These are phyloP conservation scores for Cetradonia linearis DNA, from an alignment of 495 filamentous ascomycete genomes.

Conservation along the genomic window DNA sequence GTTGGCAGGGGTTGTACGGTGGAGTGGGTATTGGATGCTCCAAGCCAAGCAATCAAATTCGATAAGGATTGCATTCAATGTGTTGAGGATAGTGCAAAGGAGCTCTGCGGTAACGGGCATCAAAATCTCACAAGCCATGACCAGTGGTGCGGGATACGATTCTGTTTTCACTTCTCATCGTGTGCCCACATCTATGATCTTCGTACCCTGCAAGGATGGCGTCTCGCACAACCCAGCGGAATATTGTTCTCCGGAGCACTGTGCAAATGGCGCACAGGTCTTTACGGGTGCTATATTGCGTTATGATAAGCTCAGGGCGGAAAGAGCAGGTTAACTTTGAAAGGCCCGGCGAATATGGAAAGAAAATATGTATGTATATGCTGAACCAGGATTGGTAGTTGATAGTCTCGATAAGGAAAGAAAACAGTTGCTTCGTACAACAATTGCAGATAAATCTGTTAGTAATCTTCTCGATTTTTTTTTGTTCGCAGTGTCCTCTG, in stretches of 20 bases:
- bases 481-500: constrained; percentile 35
- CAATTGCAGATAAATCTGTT: background rate
- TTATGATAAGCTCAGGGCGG: constrained; percentile 40
- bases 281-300: constrained; percentile 49
- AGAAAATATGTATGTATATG: too few relatives aligned
- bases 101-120: constrained; percentile 36
- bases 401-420: background rate
- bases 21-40: constrained; percentile 50
- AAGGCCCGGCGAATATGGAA: constrained; percentile 31
- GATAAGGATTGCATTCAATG: constrained; percentile 58
- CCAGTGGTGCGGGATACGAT: constrained; percentile 47
- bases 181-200: constrained; percentile 56
- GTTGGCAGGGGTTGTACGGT: constrained; percentile 47
- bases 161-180: constrained; percentile 44
- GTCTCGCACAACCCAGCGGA: constrained; percentile 56
- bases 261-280: constrained; percentile 53
- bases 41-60: constrained; percentile 58
- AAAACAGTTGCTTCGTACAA: background rate
- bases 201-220: constrained; percentile 55
- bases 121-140: constrained; percentile 40
- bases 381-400: background rate
- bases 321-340: constrained; percentile 1
- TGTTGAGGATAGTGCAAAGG: constrained; percentile 51
- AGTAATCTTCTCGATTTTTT: background rate
- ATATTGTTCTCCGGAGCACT: constrained; percentile 51